Evolutionary conservation across 306 rosid species (phyloP).

Genomic region (Hippophae rhamnoides): DNA sequence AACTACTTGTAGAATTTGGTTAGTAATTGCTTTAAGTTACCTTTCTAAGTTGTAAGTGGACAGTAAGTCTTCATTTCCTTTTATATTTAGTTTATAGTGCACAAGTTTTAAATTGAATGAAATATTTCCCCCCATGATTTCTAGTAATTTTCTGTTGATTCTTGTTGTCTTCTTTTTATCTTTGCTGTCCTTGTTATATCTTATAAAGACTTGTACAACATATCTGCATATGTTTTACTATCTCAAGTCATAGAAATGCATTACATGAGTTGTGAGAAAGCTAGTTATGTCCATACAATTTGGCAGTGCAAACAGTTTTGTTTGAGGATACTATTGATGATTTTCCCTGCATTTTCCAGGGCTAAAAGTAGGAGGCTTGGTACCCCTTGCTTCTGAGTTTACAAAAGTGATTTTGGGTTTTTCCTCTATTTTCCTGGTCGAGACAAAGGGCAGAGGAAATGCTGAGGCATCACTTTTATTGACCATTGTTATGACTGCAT

Average conservation of each 20-base stretch:
- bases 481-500: conserved; percentile 29
- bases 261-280: too few relatives aligned
- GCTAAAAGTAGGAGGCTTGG: conserved; percentile 44
- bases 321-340: conserved; percentile 44
- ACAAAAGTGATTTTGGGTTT: conserved; percentile 34
- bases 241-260: too few relatives aligned
- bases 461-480: conserved; percentile 30
- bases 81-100: conserved; percentile 28
- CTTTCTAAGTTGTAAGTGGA: conserved; percentile 54
- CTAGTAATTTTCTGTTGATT: too few relatives aligned
- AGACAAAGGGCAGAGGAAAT: conserved; percentile 31
- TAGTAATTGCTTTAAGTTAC: conserved; percentile 26
- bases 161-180: conserved; percentile 15
- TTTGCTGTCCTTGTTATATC: too few relatives aligned
- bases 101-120: conserved; percentile 30
- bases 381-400: conserved; percentile 49
- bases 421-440: conserved; percentile 36
- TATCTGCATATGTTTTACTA: too few relatives aligned
- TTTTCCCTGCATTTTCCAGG: conserved; percentile 72
- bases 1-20: conserved; percentile 37
- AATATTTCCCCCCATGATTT: too few relatives aligned
- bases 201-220: too few relatives aligned
- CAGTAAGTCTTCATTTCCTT: conserved; percentile 30
- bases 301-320: conserved; percentile 35
- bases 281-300: conserved; percentile 19